Evolutionary conservation across 192 early-diverging fungal species (phyloP).

Genomic region (Mortierella hygrophila): DNA sequence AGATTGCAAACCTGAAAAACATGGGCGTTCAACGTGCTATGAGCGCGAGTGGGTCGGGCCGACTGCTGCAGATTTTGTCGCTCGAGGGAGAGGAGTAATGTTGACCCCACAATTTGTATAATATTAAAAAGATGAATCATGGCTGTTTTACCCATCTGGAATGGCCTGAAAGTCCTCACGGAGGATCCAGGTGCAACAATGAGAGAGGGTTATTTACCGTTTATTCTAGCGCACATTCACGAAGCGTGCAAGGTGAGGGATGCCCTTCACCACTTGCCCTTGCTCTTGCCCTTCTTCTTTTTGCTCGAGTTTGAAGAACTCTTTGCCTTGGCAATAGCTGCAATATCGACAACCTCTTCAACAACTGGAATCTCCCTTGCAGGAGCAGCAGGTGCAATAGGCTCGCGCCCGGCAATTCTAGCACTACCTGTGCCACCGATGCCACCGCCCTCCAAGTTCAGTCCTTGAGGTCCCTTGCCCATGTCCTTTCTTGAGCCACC

Average conservation of each 20-base stretch:
- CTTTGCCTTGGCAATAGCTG: conserved; percentile 34
- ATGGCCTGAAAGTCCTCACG: too few species aligned
- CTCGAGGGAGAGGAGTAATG: background rate
- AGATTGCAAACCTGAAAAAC: background rate
- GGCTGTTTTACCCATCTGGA: too few species aligned
- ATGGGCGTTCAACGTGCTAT: background rate
- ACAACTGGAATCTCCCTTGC: conserved; percentile 18
- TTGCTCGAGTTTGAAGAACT: conserved; percentile 34
- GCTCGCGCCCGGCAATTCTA: conserved; percentile 67
- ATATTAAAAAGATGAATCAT: too few species aligned
- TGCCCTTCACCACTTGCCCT: conserved; percentile 46
- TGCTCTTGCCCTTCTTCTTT: conserved; percentile 63
- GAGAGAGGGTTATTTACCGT: background rate
- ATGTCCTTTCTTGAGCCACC: conserved; percentile 55
- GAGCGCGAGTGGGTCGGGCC: background rate
- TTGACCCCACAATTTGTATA: too few species aligned
- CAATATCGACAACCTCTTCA: conserved; percentile 30
- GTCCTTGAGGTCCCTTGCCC: conserved; percentile 74
- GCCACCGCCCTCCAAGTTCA: conserved; percentile 72
- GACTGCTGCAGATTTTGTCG: conserved; percentile 4
- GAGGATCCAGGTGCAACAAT: too few species aligned
- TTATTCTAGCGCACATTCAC: background rate
- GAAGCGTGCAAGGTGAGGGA: background rate
- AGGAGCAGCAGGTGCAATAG: conserved; percentile 18
- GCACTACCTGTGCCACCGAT: conserved; percentile 81